phyloP scores from a whole-genome alignment of 1,139 yeast genomes.

The Blastobotrys ciferrii region DNA sequence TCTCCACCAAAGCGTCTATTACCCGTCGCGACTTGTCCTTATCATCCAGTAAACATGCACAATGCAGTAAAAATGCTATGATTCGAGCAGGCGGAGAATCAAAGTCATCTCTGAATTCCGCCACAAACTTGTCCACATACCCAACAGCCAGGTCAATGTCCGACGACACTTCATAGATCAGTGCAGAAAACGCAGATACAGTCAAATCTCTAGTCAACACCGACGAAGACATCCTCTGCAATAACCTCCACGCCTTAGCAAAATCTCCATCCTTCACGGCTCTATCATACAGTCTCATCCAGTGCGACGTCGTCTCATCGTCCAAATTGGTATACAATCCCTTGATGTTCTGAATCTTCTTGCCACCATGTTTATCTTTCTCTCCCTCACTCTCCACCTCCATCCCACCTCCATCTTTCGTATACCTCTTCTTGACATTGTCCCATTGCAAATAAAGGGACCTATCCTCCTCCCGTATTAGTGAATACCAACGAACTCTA shows the following conservation, averaged over 20 bases:
- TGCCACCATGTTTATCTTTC: background rate
- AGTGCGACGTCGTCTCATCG: slow-evolving; percentile 3
- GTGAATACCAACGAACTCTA: background rate
- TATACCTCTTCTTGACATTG: slow-evolving; percentile 1
- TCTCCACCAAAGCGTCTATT: slow-evolving; percentile 10
- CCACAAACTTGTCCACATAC: background rate
- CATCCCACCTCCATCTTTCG: background rate
- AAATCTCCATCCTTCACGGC: background rate
- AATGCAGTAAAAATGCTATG: slow-evolving; percentile 24
- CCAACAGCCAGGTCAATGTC: slow-evolving; percentile 2
- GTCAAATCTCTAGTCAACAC: slow-evolving; percentile 63
- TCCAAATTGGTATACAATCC: background rate
- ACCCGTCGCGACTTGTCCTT: slow-evolving; percentile 8
- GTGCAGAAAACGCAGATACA: background rate
- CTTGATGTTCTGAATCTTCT: background rate
- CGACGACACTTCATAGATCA: background rate
- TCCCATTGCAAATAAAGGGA: slow-evolving; percentile 5
- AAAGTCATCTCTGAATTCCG: background rate
- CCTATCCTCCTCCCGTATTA: background rate
- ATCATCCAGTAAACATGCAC: slow-evolving; percentile 18
- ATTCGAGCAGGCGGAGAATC: slow-evolving; percentile 7
- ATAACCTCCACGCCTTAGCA: slow-evolving; percentile 13
- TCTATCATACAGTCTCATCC: slow-evolving; percentile 1
- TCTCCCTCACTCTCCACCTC: background rate
- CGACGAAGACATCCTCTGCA: slow-evolving; percentile 86